phyloP scores from a whole-genome alignment of 208 protist genomes.

The Trypanosomatidae sp. region DNA sequence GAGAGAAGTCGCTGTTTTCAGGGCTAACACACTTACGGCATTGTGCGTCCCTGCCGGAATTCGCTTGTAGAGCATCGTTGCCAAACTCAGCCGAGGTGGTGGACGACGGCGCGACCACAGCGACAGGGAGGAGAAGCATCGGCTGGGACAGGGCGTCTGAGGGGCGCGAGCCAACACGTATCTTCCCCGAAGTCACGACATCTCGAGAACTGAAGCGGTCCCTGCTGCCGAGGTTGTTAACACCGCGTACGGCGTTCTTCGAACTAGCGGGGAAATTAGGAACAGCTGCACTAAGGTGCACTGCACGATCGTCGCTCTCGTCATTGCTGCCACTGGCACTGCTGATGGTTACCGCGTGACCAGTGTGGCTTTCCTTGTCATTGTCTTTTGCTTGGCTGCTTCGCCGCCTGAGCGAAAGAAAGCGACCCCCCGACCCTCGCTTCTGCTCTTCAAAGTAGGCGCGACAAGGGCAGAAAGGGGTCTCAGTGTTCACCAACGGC shows the following conservation, averaged over 20 bases:
- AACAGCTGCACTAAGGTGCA: neutral
- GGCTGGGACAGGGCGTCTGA: neutral
- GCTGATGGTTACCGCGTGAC: slow-evolving; percentile 2
- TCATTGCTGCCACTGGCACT: slow-evolving; percentile 1
- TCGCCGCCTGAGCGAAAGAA: neutral
- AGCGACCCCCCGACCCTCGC: slow-evolving; percentile 6
- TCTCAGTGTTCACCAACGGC: slow-evolving; percentile 4
- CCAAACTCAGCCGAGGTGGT: neutral
- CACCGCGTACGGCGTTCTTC: slow-evolving; percentile 9
- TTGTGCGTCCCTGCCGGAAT: neutral
- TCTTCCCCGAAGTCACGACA: neutral
- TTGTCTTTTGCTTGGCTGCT: neutral
- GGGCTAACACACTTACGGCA: neutral
- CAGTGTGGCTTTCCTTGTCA: neutral
- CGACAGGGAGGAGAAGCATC: slow-evolving; percentile 16
- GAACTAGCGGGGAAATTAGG: slow-evolving; percentile 8
- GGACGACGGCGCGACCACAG: neutral
- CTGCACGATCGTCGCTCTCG: neutral
- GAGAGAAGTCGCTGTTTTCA: neutral
- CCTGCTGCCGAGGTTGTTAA: neutral
- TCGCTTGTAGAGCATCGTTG: neutral
- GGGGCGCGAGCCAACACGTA: neutral
- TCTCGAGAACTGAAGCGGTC: neutral
- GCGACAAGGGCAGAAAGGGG: slow-evolving; percentile 17
- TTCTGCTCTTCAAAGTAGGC: slow-evolving; percentile 17